Evolutionary conservation across 1,284 basidiomycete genomes (phyloP), one percentile per base, ranked within the genome.

Genomic region (Moesziomyces parantarcticus): DNA sequence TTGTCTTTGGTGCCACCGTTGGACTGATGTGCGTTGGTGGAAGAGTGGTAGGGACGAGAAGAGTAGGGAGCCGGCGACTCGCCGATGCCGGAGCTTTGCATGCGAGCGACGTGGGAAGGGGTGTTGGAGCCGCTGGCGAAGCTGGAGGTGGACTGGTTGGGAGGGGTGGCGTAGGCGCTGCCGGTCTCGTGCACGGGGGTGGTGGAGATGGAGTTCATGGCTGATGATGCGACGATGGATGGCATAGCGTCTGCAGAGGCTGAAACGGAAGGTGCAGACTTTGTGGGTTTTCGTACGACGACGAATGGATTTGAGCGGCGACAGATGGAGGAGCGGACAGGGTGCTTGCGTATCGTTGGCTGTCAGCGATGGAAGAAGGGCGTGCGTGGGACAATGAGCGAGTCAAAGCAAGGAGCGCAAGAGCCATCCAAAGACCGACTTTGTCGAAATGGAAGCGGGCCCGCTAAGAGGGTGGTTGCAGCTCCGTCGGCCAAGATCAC

Each of bases 1-100:
- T 80, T 81, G 65, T 80, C 79, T 56, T 79, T 75, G 58, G 23
- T 51, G n/a, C 46, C 36, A n/a, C 58, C 53, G 43, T 65, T 59
- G 39, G 49, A 39, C 29, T 58, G 55, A 10, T 44, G 20, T 6
- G 50, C n/a, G 48, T 51, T 40, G 23, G 63, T 44, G 2, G 63
- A 62, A n/a, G 47, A 40, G 46, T 63, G 53, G 23, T 69, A 53
- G 3, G 58, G 54, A 13, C 71, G 58, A 8, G 61, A 50, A 11
- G 42, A 21, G 23, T 58, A 39, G 1, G 70, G 34, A 18, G 66
- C 53, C 5, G 71, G 71, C 34, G 71, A 74, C 22, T 74, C 71
- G 52, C 66, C 71, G 25, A 74, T 74, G 34, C 55, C 66, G 13
- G 71, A 70, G 42, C 49, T 58, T 29, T 67, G 54, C 18, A 52